Evolutionary conservation across 2,329 filamentous ascomycete species (phyloP).

Genomic region (Phoma herbarum): DNA sequence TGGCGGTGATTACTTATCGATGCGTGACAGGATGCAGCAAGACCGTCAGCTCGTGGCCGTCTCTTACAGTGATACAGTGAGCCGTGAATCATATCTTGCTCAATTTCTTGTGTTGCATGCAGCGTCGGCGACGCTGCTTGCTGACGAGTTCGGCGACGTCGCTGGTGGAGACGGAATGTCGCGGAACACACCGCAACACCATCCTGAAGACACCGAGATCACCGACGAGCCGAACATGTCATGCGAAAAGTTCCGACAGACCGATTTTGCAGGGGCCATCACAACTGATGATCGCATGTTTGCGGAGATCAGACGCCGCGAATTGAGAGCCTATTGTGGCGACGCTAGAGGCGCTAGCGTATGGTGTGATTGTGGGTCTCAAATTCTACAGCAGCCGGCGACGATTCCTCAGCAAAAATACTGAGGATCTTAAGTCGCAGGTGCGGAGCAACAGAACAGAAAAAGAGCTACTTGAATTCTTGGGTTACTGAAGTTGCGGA

Average conservation of each 20-base stretch:
- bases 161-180: neutral
- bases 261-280: constrained; percentile 13
- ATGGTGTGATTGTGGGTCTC: constrained; percentile 22
- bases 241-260: constrained; percentile 1
- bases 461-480: neutral
- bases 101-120: neutral
- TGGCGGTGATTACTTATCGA: neutral
- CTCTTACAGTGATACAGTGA: neutral
- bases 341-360: constrained; percentile 16
- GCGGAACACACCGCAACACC: neutral
- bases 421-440: neutral
- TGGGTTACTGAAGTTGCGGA: neutral
- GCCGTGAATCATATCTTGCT: neutral
- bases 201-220: neutral
- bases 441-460: neutral
- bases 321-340: constrained; percentile 10
- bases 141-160: constrained; percentile 12
- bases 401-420: constrained; percentile 15
- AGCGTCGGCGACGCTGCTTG: constrained; percentile 14
- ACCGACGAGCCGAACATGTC: constrained; percentile 16
- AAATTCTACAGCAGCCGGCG: constrained; percentile 16
- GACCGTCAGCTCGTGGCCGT: neutral
- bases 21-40: neutral
- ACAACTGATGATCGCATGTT: constrained; percentile 16
- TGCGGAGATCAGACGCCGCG: constrained; percentile 4